These are phyloP conservation scores for Arachis monticola DNA, from an alignment of 331 rosid species.

Conservation along the genomic window DNA sequence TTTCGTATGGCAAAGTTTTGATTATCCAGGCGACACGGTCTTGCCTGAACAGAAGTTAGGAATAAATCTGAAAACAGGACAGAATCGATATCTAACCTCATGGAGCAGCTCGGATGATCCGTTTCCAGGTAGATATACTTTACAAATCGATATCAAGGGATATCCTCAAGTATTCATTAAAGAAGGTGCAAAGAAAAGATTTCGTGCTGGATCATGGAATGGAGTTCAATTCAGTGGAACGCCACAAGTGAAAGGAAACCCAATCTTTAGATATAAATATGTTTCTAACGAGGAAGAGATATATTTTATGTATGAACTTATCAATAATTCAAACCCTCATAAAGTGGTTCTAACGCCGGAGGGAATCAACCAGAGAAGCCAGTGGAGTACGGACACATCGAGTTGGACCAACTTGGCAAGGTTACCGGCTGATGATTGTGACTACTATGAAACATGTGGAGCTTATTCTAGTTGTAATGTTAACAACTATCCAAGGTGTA, in stretches of 20 bases:
- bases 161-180: neutral
- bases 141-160: neutral
- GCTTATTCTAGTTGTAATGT: neutral
- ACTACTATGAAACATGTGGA: conserved; percentile 13
- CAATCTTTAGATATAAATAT: neutral
- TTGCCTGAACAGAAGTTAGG: neutral
- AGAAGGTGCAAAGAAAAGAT: neutral
- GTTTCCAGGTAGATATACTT: neutral
- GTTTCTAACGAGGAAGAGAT: conserved; percentile 14
- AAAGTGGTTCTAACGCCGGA: neutral
- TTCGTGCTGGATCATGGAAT: conserved; percentile 43
- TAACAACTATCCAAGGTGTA: neutral
- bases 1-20: neutral
- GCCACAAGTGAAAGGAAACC: conserved; percentile 1
- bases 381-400: neutral
- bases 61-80: neutral
- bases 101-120: neutral
- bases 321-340: neutral
- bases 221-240: conserved; percentile 36
- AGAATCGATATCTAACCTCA: neutral
- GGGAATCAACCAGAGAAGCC: neutral
- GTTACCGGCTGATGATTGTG: neutral
- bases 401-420: neutral
- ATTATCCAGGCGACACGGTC: neutral
- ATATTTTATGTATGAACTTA: conserved; percentile 12